Conservation (phyloP, 345 rosid species). For the Salix purpurea region DNA sequence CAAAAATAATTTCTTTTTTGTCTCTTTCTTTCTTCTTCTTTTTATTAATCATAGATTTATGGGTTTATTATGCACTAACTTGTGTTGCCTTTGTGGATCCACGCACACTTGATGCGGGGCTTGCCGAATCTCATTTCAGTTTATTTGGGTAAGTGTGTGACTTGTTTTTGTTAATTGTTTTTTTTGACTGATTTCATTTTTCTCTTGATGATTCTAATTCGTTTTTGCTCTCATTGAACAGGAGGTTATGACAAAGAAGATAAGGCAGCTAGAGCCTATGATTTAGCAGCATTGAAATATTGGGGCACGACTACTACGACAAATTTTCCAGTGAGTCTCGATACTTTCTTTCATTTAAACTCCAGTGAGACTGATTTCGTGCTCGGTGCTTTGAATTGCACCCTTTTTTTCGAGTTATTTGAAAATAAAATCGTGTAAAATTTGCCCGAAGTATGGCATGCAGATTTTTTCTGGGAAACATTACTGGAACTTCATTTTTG, state of each 20-base stretch:
- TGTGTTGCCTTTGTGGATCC: conserved; percentile 11
- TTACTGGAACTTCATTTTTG: conserved; percentile 1
- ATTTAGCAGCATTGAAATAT: conserved; percentile 30
- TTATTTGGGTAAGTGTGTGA: conserved; percentile 23
- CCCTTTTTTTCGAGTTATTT: not conserved
- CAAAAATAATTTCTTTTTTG: not conserved
- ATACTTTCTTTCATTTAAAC: not conserved
- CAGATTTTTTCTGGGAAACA: not conserved
- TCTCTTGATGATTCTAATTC: not conserved
- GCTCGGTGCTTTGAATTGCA: not conserved
- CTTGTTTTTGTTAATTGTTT: not conserved
- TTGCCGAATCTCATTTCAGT: conserved; percentile 18
- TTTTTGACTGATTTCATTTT: not conserved
- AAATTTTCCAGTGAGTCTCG: conserved; percentile 24
- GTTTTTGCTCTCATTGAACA: not conserved
- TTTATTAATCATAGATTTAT: not conserved
- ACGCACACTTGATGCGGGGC: conserved; percentile 21
- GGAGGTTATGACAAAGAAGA: conserved; percentile 35
- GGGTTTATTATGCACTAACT: conserved; percentile 13
- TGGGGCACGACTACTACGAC: conserved; percentile 33
- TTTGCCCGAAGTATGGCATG: not conserved
- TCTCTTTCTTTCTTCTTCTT: not conserved
- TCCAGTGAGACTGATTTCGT: not conserved
- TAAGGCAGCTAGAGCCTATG: conserved; percentile 33
- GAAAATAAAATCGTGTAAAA: not conserved